Percentiles rank a stretch among this genome's conserved stretches.
phyloP scores from a whole-genome alignment of 2,329 filamentous ascomycete species.

The Kalaharituber pfeilii region DNA sequence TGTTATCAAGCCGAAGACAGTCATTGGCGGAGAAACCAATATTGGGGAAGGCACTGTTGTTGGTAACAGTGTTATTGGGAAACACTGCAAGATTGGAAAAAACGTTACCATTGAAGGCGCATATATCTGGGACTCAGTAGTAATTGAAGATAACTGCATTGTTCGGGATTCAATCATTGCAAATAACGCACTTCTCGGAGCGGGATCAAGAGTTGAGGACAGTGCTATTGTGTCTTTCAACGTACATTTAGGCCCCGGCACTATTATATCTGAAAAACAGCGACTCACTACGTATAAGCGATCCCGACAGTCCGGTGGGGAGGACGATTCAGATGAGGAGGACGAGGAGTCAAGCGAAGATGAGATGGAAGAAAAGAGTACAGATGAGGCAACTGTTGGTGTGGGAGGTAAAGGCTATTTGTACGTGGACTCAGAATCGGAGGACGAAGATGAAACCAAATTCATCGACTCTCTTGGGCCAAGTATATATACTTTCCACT shows the following conservation, averaged over 20 bases:
- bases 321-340: constrained; percentile 14
- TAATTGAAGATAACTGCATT: constrained; percentile 55
- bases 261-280: constrained; percentile 28
- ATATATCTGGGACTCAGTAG: constrained; percentile 74
- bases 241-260: constrained; percentile 50
- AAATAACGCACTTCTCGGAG: constrained; percentile 52
- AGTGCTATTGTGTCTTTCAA: constrained; percentile 68
- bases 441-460: constrained; percentile 39
- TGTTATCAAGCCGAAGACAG: constrained; percentile 47
- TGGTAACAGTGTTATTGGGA: constrained; percentile 61
- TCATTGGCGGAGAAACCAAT: constrained; percentile 59
- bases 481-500: constrained; percentile 20
- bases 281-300: constrained; percentile 33
- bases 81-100: constrained; percentile 68
- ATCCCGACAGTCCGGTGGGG: not conserved
- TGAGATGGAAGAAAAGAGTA: constrained; percentile 16
- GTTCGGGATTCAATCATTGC: constrained; percentile 62
- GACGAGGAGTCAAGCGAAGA: not conserved
- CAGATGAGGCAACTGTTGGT: constrained; percentile 40
- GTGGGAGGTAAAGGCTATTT: constrained; percentile 43
- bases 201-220: constrained; percentile 47
- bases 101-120: constrained; percentile 64
- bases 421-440: constrained; percentile 47
- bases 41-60: constrained; percentile 57
- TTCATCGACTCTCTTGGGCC: constrained; percentile 25